phyloP scores from a whole-genome alignment of 2,329 filamentous ascomycete genomes.

The Biscogniauxia marginata region DNA sequence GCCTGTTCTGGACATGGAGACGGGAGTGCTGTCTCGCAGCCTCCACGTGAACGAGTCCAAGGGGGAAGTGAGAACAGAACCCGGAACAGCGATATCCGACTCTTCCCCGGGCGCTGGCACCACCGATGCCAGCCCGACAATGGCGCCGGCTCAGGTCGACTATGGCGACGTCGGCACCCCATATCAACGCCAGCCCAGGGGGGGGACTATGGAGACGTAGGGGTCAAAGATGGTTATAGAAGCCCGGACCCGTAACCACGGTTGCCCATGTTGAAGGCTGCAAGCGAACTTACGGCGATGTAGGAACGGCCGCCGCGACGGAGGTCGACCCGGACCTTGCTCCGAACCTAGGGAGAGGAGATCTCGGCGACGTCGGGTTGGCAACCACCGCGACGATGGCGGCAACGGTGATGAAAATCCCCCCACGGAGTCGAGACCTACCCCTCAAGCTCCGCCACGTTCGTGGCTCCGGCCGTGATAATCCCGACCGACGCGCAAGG shows the following conservation, averaged over 20 bases:
- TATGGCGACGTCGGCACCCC: constrained; percentile 6
- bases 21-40: constrained; percentile 1
- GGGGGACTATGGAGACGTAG: not conserved
- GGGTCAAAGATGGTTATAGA: constrained; percentile 9
- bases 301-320: constrained; percentile 2
- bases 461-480: constrained; percentile 8
- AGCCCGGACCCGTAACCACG: not conserved
- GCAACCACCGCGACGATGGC: not conserved
- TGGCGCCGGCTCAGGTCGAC: not conserved
- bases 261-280: not conserved
- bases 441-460: too few relatives aligned
- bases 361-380: constrained; percentile 1
- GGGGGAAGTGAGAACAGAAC: not conserved
- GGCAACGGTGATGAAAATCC: constrained; percentile 9
- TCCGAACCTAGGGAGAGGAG: not conserved
- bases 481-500: constrained; percentile 12
- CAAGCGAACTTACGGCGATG: constrained; percentile 8
- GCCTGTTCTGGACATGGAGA: constrained; percentile 11
- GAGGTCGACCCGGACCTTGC: not conserved
- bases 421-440: constrained; percentile 1
- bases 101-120: not conserved
- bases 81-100: not conserved
- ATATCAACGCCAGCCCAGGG: not conserved
- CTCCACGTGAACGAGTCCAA: constrained; percentile 5
- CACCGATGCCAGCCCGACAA: not conserved